Base-by-base conservation (phyloP, 495 filamentous ascomycete genomes). In the Aspergillus sclerotioniger region DNA sequence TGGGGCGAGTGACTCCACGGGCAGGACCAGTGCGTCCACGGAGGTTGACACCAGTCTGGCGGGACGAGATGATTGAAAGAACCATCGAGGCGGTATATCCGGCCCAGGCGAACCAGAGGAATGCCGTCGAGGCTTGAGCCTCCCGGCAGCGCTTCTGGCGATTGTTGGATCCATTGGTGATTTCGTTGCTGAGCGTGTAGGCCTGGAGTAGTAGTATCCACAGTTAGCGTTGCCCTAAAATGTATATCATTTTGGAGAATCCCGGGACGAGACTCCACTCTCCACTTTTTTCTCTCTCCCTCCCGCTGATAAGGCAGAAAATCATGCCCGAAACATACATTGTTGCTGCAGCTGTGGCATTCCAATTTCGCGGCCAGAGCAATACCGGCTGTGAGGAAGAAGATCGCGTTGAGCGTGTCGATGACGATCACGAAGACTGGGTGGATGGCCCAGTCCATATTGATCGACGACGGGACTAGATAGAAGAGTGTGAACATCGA, bases 71-170 rank as follows among this genome's bases (percentile, higher is more conserved):
- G 65, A 76, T 57, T 0, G 80, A 82, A 39, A 88, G 63, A 45
- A 82, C 62, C 17, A 82, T 58, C 3, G 84, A 84, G 16, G 70
- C 82, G 55, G 76, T 73, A 66, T 78, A 90, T 0, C 83, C 67
- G 17, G 77, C 82, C 76, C 87, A 89, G 53, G 76, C 82, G 71
- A 90, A 89, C 84, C 84, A 90, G 58, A 89, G 77, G 78, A 90
- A 90, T 0, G 87, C 86, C 33, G 71, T 77, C 5, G 80, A 74
- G 6, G 87, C 87, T 72, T 90, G 86, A 8, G 85, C 82, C 67
- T 90, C 86, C 41, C 76, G 84, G 71, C 87, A 90, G 62, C 85
- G 80, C 71, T 85, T 84, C 10, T 56, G 25, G 21, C 62, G 71
- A 66, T 87, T 69, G 58, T 54, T 13, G 0, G 84, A 78, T 64